phyloP scores from a whole-genome alignment of 164 flowering plant species.

The Nelumbo lutea region DNA sequence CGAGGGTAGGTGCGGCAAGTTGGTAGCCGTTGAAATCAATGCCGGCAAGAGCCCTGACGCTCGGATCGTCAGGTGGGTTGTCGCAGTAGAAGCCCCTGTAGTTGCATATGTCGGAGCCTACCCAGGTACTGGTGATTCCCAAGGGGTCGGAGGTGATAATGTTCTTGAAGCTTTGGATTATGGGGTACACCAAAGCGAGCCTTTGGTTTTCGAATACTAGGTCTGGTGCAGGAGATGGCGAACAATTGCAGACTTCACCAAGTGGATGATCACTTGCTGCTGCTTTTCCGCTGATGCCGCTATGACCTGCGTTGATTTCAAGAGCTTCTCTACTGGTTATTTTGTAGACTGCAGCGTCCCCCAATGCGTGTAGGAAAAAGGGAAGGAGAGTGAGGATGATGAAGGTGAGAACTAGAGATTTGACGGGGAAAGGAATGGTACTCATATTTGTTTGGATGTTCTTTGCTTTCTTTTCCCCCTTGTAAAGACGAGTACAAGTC shows the following conservation, averaged over 20 bases:
- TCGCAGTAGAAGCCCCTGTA: constrained; percentile 63
- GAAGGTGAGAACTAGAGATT: background rate
- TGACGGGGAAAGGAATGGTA: background rate
- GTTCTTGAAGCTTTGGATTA: constrained; percentile 47
- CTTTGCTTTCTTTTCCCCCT: background rate
- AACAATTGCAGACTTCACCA: too few species aligned
- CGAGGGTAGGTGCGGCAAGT: constrained; percentile 19
- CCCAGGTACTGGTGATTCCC: constrained; percentile 42
- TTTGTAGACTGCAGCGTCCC: background rate
- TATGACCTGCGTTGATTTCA: background rate
- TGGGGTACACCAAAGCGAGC: constrained; percentile 33
- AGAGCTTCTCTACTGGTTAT: background rate
- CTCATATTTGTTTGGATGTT: background rate
- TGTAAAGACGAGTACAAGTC: too few species aligned
- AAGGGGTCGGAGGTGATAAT: constrained; percentile 44
- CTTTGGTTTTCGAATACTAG: constrained; percentile 33
- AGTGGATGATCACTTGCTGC: background rate
- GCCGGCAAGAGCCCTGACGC: constrained; percentile 24
- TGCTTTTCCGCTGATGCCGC: background rate
- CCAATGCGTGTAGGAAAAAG: background rate
- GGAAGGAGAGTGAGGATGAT: background rate
- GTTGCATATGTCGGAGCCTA: constrained; percentile 44
- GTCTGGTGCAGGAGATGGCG: background rate
- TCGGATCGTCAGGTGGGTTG: constrained; percentile 32
- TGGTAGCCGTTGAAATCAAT: constrained; percentile 40